Base-by-base conservation (phyloP, 495 filamentous ascomycete genomes). In the Bacidia rubella region DNA sequence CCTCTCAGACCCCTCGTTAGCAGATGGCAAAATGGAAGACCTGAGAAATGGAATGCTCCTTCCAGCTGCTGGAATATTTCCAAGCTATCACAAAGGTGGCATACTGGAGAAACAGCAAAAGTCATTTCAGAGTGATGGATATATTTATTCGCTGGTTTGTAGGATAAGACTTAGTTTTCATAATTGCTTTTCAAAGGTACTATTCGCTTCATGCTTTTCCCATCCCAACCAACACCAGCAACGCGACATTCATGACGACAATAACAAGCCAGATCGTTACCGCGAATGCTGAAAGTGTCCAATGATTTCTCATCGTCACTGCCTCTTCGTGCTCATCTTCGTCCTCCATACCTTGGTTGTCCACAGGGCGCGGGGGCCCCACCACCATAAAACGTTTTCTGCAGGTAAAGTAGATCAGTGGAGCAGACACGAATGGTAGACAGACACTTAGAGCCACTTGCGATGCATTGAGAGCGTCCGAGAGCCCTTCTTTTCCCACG, bases 321-420 rank as follows among this genome's bases (percentile, higher is more conserved):
- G 55, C 65, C 12, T 67, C 65, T 57, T 43, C 56, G 25, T 64
- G 54, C 2, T 57, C 52, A 22, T 62, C 57, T 32, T 54, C 55
- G 29, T 66, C 65, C 19, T 54, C 54, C n/a, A 29, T 51, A 24
- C 49, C 64, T n/a, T 68, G 64, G 29, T 55, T 55, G 24, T 29
- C 44, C n/a, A 23, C 19, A 32, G 41, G 9, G 11, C 58, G 56
- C 25, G 63, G 60, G 5, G 63, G 60, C 12, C 66, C 60, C 4
- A 87, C 86, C 21, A 75, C 83, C 89, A 95, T 94, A 62, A 86
- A 92, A 57, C 78, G 75, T 54, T 82, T 81, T 42, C 81, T 72
- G 54, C 83, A 87, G 0, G 89, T 95, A 60, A 94, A 94, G 63
- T 81, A 95, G 57, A 95, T 83, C 20, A 95, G 67, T 19, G 89